Evolutionary conservation across 2,329 filamentous ascomycete species (phyloP), one percentile per base, ranked within the genome.

Genomic region (Diaporthe citri): DNA sequence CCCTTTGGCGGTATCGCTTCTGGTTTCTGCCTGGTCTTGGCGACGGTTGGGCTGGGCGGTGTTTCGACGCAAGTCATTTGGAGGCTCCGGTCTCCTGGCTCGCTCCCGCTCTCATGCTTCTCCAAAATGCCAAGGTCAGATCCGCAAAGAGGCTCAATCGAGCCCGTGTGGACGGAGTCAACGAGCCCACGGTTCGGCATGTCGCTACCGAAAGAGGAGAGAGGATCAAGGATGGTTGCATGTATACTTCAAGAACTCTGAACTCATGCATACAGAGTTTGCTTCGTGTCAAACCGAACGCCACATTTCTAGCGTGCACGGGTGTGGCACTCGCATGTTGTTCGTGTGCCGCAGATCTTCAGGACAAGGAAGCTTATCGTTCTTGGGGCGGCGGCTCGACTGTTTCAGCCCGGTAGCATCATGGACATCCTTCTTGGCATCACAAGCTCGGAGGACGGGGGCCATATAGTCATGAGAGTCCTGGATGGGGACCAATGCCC

Each of bases 331-430:
- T 52, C 64, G 64, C 64, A 67, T 67, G 41, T 8, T 52, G 64
- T 69, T 69, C 48, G 48, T n/a, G 64, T 69, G 64, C 64, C 64
- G 64, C 64, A 69, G 46, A 69, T 69, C 64, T 15, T 55, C 64
- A 39, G 31, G 64, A 41, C 48, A 55, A 69, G 64, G 64, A 69
- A 69, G 64, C 64, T 55, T 69, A 69, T 69, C 48, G 48, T 41
- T 34, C 34, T 41, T 55, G 64, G 48, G 64, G 48, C 48, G 51
- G 64, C 64, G 64, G 34, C 56, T 74, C 52, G 31, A 70, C 51
- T 71, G 72, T 74, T 74, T 74, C 72, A 74, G 64, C 55, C 52
- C 34, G 64, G 64, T 74, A 71, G 56, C 72, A 74, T 71, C 72
- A 66, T 71, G 72, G 72, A 57, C 64, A 71, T 74, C 64, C 41